These are phyloP conservation scores for Chamaecrista fasciculata DNA, from an alignment of 306 rosid species.

Conservation along the genomic window DNA sequence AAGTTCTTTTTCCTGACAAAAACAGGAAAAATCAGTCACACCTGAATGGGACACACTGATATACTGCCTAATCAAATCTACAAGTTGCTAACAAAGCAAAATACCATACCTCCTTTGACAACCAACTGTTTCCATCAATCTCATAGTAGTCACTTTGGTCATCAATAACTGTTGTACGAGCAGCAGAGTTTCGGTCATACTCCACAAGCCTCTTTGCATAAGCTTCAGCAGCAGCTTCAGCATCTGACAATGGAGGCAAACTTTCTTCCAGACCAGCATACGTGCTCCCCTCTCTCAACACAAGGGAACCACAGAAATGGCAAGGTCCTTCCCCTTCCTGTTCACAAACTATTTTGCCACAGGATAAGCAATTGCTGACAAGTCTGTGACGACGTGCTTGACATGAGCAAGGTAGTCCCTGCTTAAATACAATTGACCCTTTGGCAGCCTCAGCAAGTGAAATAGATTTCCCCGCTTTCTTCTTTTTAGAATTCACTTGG, in stretches of 20 bases:
- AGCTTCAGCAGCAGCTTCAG: constrained; percentile 88
- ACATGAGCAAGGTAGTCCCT: constrained; percentile 85
- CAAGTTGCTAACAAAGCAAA: constrained; percentile 14
- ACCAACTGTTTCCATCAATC: constrained; percentile 93
- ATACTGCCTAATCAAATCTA: neutral
- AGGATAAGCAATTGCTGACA: constrained; percentile 84
- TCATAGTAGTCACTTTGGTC: constrained; percentile 98
- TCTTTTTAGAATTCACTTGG: constrained; percentile 70
- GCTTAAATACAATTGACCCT: constrained; percentile 86
- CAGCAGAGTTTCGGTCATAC: constrained; percentile 87
- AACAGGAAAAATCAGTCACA: constrained; percentile 18
- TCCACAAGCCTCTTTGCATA: constrained; percentile 91
- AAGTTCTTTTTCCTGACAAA: constrained; percentile 79
- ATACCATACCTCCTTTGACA: constrained; percentile 88
- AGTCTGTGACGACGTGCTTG: constrained; percentile 82
- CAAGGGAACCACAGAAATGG: constrained; percentile 81
- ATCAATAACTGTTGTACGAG: constrained; percentile 91
- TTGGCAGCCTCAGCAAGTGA: constrained; percentile 91
- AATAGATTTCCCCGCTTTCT: constrained; percentile 74
- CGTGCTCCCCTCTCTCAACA: constrained; percentile 78
- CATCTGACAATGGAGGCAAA: constrained; percentile 58
- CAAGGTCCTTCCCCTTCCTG: constrained; percentile 99
- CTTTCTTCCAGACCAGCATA: constrained; percentile 89
- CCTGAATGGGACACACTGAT: neutral
- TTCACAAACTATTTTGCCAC: constrained; percentile 95